Conservation (phyloP, 2,329 filamentous ascomycete genomes). For the Paecilomyces niveus region DNA sequence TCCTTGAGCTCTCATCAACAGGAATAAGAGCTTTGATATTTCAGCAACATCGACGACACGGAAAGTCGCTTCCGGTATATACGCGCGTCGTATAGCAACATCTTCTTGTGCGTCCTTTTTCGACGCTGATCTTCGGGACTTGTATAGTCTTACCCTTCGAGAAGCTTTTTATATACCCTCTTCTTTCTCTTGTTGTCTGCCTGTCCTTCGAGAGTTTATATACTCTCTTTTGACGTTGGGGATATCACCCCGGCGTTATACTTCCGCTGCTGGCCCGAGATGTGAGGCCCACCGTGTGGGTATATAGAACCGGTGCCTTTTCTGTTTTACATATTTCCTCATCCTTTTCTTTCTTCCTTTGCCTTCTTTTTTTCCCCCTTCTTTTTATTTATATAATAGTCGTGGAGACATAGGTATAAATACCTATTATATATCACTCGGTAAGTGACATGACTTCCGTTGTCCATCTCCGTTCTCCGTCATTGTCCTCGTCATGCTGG, state of each 20-base stretch:
- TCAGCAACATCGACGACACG: not conserved
- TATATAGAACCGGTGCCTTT: not conserved
- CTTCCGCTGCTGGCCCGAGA: not conserved
- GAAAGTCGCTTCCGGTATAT: not conserved
- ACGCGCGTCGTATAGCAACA: not conserved
- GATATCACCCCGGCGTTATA: not conserved
- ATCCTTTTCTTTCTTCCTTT: not conserved
- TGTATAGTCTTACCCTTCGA: not conserved
- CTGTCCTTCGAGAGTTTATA: not conserved
- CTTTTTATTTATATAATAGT: not conserved
- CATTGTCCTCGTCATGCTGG: too few relatives aligned
- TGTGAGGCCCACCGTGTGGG: not conserved
- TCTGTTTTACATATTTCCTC: not conserved
- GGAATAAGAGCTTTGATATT: not conserved
- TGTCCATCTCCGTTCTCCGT: not conserved
- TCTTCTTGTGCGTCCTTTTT: not conserved
- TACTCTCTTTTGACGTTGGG: not conserved
- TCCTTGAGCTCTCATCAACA: not conserved
- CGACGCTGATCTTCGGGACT: not conserved
- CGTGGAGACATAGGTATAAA: not conserved
- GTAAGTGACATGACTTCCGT: not conserved
- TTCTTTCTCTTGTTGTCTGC: not conserved
- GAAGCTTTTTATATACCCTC: not conserved
- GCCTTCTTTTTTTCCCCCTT: not conserved
- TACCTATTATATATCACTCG: not conserved